These are phyloP conservation scores for Syzygium malaccense DNA, from an alignment of 441 rosid genomes.

Conservation along the genomic window DNA sequence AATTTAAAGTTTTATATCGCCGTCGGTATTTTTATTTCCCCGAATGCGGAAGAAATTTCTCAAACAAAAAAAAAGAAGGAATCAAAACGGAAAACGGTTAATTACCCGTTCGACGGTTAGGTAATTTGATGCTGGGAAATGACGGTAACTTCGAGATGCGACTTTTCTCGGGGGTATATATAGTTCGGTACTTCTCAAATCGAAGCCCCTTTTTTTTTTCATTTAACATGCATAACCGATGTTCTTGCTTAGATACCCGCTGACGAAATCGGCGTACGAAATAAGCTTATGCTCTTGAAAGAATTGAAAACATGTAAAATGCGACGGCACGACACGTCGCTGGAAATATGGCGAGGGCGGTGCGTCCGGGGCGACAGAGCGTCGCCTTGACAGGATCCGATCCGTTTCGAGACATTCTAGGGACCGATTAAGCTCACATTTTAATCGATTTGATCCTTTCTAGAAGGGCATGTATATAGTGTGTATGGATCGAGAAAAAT, in stretches of 20 bases:
- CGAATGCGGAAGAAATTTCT: background rate
- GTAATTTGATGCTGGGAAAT: background rate
- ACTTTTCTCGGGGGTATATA: background rate
- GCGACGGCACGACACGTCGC: too few relatives aligned
- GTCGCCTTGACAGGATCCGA: background rate
- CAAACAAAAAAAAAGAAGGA: background rate
- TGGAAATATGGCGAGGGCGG: background rate
- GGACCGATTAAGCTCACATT: background rate
- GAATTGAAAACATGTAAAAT: background rate
- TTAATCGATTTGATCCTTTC: background rate
- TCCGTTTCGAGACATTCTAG: fast-evolving
- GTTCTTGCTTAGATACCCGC: fast-evolving
- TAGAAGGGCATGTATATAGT: background rate
- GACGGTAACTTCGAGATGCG: background rate
- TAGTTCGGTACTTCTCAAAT: background rate
- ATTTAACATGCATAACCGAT: background rate
- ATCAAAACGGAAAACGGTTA: background rate
- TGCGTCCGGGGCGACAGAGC: background rate
- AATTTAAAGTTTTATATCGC: fast-evolving
- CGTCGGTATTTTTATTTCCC: background rate
- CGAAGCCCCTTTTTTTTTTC: background rate
- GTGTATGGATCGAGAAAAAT: background rate
- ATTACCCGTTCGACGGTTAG: background rate
- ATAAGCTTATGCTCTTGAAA: background rate
- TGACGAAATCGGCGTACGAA: fast-evolving